Evolutionary conservation across 176 grass and related monocot genomes (phyloP).

Genomic region (Hordeum marinum): DNA sequence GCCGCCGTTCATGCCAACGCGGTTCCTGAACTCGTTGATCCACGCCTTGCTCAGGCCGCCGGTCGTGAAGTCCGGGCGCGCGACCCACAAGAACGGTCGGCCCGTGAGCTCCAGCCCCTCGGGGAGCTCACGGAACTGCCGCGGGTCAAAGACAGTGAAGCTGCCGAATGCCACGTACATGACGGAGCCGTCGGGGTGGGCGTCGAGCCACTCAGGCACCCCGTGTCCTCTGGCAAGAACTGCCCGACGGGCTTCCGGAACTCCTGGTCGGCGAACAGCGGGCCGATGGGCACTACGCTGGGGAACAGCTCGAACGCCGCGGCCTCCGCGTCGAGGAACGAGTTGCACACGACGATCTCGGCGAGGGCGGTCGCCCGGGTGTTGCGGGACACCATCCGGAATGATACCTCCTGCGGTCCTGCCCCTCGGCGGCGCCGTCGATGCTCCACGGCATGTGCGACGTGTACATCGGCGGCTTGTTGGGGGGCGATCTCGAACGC

Average conservation of each 20-base stretch:
- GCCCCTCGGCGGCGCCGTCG: neutral
- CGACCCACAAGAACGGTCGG: slow-evolving; percentile 43
- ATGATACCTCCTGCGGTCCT: slow-evolving; percentile 25
- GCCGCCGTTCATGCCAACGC: neutral
- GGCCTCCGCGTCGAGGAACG: slow-evolving; percentile 42
- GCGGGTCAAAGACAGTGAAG: slow-evolving; percentile 24
- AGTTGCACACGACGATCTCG: slow-evolving; percentile 51
- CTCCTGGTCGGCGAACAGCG: slow-evolving; percentile 16
- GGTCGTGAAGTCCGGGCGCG: slow-evolving; percentile 30
- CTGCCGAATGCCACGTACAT: slow-evolving; percentile 63
- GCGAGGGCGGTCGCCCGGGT: neutral
- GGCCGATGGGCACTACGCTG: slow-evolving; percentile 38
- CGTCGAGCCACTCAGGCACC: slow-evolving; percentile 50
- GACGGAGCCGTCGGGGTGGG: slow-evolving; percentile 29
- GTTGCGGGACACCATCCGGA: slow-evolving; percentile 15
- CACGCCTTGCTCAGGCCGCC: slow-evolving; percentile 8
- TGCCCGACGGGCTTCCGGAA: slow-evolving; percentile 10
- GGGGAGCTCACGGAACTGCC: slow-evolving; percentile 42
- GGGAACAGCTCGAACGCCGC: slow-evolving; percentile 29
- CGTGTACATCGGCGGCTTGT: slow-evolving; percentile 27
- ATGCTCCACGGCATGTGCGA: slow-evolving; percentile 28
- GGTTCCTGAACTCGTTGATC: slow-evolving; percentile 23
- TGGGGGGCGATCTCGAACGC: slow-evolving; percentile 12
- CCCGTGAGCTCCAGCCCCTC: slow-evolving; percentile 31
- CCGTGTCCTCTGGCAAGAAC: slow-evolving; percentile 37